Evolutionary conservation across 1,284 basidiomycete genomes (phyloP).

Genomic region (Mrakiaceae sp.): DNA sequence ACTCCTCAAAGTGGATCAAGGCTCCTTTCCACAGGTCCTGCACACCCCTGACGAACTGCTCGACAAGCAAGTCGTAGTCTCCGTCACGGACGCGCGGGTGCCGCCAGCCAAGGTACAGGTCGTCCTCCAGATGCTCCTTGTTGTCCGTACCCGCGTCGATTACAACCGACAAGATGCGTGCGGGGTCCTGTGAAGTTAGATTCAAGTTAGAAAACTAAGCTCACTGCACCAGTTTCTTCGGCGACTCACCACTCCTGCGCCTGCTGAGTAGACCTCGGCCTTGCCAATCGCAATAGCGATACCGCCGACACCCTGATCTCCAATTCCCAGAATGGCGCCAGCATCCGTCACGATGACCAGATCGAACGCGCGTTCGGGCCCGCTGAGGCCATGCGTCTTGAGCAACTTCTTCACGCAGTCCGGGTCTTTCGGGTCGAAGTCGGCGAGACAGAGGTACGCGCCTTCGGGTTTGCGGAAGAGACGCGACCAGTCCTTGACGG

Average conservation of each 20-base stretch:
- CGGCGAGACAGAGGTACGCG: conserved; percentile 43
- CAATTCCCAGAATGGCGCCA: conserved; percentile 58
- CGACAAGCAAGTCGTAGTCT: conserved; percentile 28
- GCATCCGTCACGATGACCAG: conserved; percentile 60
- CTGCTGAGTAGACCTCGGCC: conserved; percentile 61
- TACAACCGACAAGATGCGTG: conserved; percentile 46
- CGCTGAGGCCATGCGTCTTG: conserved; percentile 47
- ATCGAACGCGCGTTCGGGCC: conserved; percentile 40
- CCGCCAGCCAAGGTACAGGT: conserved; percentile 46
- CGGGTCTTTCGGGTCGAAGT: conserved; percentile 31
- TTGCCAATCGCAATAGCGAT: conserved; percentile 49
- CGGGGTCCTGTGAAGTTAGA: conserved; percentile 40
- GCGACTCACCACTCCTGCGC: conserved; percentile 47
- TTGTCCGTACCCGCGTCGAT: conserved; percentile 63
- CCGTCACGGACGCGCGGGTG: conserved; percentile 27
- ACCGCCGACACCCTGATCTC: conserved; percentile 32
- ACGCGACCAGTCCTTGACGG: conserved; percentile 38
- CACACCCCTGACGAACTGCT: conserved; percentile 25
- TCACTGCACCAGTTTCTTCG: too few relatives aligned
- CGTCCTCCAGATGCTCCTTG: conserved; percentile 47
- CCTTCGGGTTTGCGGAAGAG: conserved; percentile 63
- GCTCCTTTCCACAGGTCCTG: conserved; percentile 26
- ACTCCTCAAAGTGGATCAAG: conserved; percentile 29
- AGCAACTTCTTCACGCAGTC: conserved; percentile 51
- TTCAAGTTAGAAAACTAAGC: too few relatives aligned